Evolutionary conservation across 768 basidiomycete genomes (phyloP).

Genomic region (Paxillus rubicundulus): DNA sequence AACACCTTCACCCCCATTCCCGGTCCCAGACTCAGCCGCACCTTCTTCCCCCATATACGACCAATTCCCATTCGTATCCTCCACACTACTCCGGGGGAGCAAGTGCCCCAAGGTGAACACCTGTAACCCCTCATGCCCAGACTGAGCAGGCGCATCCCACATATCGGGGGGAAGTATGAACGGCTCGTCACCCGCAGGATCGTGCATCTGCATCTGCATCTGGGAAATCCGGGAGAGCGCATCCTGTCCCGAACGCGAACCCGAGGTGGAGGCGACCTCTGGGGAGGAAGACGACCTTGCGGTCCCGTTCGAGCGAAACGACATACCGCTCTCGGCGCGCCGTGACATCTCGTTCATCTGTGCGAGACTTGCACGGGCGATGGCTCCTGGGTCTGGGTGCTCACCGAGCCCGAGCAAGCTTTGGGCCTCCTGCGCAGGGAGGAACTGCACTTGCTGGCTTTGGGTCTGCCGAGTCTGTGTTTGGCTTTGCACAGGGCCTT

Average conservation of each 20-base stretch:
- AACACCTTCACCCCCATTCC: conserved; percentile 22
- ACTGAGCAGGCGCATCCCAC: conserved; percentile 29
- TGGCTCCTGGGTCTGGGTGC: conserved; percentile 49
- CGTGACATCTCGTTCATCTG: conserved; percentile 80
- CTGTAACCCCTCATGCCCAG: conserved; percentile 63
- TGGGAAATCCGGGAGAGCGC: conserved; percentile 49
- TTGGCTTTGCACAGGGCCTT: conserved; percentile 8
- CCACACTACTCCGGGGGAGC: conserved; percentile 52
- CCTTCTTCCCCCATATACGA: conserved; percentile 42
- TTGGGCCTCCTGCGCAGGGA: conserved; percentile 57
- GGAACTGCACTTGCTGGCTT: conserved; percentile 37
- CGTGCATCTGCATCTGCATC: conserved; percentile 45
- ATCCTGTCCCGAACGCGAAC: conserved; percentile 34
- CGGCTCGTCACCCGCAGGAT: conserved; percentile 24
- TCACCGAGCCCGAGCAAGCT: conserved; percentile 40
- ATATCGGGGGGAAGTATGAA: conserved; percentile 26
- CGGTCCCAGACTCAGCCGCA: conserved; percentile 9
- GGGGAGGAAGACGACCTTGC: conserved; percentile 18
- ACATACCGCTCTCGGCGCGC: conserved; percentile 44
- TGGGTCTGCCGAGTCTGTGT: conserved; percentile 5
- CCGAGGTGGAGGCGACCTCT: conserved; percentile 10
- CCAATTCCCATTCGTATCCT: conserved; percentile 61
- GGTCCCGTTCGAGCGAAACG: conserved; percentile 26
- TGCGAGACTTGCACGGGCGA: conserved; percentile 65
- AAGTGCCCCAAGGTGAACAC: conserved; percentile 81